These are phyloP conservation scores for Trypanosoma vivax DNA, from an alignment of 208 protist genomes.

Conservation along the genomic window DNA sequence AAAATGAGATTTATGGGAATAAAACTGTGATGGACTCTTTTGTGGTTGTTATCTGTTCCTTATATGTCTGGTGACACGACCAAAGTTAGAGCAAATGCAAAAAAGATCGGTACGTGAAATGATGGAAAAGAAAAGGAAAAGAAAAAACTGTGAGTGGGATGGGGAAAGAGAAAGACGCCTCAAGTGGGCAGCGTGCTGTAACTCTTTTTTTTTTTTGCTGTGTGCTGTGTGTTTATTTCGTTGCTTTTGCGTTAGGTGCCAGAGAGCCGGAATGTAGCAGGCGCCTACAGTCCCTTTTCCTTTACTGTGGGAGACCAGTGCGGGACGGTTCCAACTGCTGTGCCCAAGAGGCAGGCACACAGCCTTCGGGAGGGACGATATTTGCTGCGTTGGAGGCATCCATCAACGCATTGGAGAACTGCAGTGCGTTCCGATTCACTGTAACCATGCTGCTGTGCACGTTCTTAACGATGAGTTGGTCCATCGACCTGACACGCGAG, in stretches of 20 bases:
- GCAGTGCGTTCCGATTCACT: slow-evolving; percentile 58
- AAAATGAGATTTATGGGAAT: slow-evolving; percentile 7
- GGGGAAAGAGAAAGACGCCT: slow-evolving; percentile 2
- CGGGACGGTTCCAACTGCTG: not conserved
- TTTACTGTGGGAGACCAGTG: slow-evolving; percentile 12
- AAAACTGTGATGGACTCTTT: not conserved
- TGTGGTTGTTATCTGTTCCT: too few relatives aligned
- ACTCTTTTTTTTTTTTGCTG: too few relatives aligned
- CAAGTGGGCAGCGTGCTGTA: too few relatives aligned
- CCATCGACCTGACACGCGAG: slow-evolving; percentile 67
- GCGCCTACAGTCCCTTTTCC: too few relatives aligned
- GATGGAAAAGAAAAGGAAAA: slow-evolving; percentile 9
- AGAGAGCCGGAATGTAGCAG: too few relatives aligned
- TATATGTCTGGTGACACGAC: too few relatives aligned
- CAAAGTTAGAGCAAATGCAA: slow-evolving; percentile 1
- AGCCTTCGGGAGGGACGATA: slow-evolving; percentile 6
- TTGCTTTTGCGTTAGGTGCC: too few relatives aligned
- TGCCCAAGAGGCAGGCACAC: slow-evolving; percentile 12
- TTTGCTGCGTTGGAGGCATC: slow-evolving; percentile 11
- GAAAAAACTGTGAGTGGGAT: not conserved
- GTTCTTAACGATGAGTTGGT: slow-evolving; percentile 80
- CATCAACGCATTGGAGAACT: slow-evolving; percentile 45
- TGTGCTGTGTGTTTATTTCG: too few relatives aligned
- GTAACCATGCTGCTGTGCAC: slow-evolving; percentile 73
- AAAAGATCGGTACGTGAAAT: slow-evolving; percentile 5